Evolutionary conservation across 208 protist genomes (phyloP), one percentile per base, ranked within the genome.

Genomic region (Crithidia fasciculata): DNA sequence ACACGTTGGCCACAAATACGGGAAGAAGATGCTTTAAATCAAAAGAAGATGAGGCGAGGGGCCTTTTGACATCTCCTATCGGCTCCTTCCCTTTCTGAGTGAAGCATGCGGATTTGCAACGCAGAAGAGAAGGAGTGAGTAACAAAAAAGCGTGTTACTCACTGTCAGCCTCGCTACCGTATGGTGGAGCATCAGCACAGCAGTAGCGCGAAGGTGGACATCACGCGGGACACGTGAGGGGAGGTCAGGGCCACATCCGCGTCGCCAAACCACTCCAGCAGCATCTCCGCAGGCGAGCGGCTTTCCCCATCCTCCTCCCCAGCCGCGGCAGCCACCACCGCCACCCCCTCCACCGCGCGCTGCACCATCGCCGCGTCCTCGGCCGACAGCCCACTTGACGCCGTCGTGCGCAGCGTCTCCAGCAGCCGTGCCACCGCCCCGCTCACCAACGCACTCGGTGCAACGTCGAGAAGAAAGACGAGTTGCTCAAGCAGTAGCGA

Each of bases 401-500:
- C 36, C 12, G 45, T 55, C 4, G 0, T 10, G 28, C 39, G 40
- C 19, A 73, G 44, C 16, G 62, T 50, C 1, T 71, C 18, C 8
- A 93, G 63, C 6, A 90, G 65, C 2, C 60, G 60, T 0, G 55
- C 58, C 18, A 95, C 4, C 8, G 57, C 53, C 0, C 69, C 28
- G 28, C 74, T 80, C 9, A 71, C 78, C 36, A 93, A 56, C 1
- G 8, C 2, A 69, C 69, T 86, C 10, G 84, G 82, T 5, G 85
- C 87, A 4, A 95, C 83, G 55, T 95, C 91, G 9, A 93, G 63
- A n/a, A 95, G 52, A 59, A 95, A 61, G 4, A 92, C 86, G 12
- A 95, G 39, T 19, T 83, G 74, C 61, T 95, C 87, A 10, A 81
- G 67, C 52, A 95, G 74, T 39, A 40, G 9, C 9, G 70, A 73